Percentiles rank a stretch among this genome's conserved stretches.
Conservation (phyloP, 225 moss, liverwort and hornwort genomes). For the Bryum argenteum region DNA sequence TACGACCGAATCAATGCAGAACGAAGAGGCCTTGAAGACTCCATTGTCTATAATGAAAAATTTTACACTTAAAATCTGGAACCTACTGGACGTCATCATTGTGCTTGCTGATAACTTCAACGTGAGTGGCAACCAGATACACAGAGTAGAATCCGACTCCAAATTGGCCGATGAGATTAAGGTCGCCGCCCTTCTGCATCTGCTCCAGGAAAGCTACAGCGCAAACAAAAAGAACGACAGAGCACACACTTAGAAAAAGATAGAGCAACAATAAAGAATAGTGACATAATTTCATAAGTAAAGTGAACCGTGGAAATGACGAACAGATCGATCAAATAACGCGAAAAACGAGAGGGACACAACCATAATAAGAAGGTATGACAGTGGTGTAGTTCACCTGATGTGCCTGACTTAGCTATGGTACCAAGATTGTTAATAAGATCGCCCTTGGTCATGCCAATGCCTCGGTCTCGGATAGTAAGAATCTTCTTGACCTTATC, state of each 20-base stretch:
- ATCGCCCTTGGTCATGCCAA: constrained; percentile 97
- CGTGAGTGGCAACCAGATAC: constrained; percentile 89
- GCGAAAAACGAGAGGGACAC: neutral
- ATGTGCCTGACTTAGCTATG: constrained; percentile 99
- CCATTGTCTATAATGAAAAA: neutral
- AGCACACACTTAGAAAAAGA: neutral
- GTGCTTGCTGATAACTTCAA: constrained; percentile 99
- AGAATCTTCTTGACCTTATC: constrained; percentile 77
- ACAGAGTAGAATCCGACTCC: constrained; percentile 99
- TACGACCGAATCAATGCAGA: neutral
- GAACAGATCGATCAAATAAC: neutral
- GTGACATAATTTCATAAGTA: neutral
- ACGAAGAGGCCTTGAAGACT: neutral
- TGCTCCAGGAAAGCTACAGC: constrained; percentile 93
- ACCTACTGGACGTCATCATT: constrained; percentile 97
- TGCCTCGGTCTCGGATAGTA: constrained; percentile 76
- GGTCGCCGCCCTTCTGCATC: constrained; percentile 93
- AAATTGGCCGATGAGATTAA: constrained; percentile 97
- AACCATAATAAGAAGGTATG: neutral
- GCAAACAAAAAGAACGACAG: constrained; percentile 7
- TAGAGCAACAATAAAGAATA: neutral
- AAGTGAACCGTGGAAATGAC: too few relatives aligned
- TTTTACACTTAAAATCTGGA: neutral
- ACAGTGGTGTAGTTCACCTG: constrained; percentile 45
- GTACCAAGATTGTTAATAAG: constrained; percentile 96